phyloP scores from a whole-genome alignment of 306 rosid genomes.

The Corylus americana region DNA sequence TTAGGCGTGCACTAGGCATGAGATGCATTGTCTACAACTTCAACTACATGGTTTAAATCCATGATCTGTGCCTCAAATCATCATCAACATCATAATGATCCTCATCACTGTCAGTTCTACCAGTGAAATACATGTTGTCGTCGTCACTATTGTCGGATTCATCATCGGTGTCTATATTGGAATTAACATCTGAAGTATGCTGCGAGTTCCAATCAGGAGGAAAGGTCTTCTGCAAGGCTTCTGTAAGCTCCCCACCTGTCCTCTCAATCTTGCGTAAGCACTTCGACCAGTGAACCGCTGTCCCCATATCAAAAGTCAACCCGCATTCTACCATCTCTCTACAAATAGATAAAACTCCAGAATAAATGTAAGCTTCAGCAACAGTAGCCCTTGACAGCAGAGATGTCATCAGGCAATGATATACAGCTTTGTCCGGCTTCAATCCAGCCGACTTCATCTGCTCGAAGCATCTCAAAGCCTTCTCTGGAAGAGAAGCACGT shows the following conservation, averaged over 20 bases:
- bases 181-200: constrained; percentile 37
- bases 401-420: constrained; percentile 95
- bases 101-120: constrained; percentile 5
- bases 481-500: constrained; percentile 92
- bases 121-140: constrained; percentile 29
- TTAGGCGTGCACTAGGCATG: neutral
- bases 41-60: constrained; percentile 18
- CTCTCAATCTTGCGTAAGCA: constrained; percentile 80
- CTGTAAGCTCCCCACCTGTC: constrained; percentile 85
- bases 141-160: constrained; percentile 27
- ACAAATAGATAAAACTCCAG: constrained; percentile 63
- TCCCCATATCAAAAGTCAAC: constrained; percentile 89
- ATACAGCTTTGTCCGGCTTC: constrained; percentile 91
- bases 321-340: constrained; percentile 80
- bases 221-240: constrained; percentile 85
- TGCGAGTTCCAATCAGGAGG: constrained; percentile 89
- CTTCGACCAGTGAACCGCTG: constrained; percentile 95
- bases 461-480: constrained; percentile 75
- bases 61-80: constrained; percentile 14
- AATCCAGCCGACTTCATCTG: constrained; percentile 82
- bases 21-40: neutral
- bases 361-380: constrained; percentile 68
- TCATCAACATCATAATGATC: constrained; percentile 10
- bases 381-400: constrained; percentile 86
- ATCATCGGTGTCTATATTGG: constrained; percentile 37